Base-by-base conservation (phyloP, 2,329 filamentous ascomycete species). In the Botryotinia globosa region DNA sequence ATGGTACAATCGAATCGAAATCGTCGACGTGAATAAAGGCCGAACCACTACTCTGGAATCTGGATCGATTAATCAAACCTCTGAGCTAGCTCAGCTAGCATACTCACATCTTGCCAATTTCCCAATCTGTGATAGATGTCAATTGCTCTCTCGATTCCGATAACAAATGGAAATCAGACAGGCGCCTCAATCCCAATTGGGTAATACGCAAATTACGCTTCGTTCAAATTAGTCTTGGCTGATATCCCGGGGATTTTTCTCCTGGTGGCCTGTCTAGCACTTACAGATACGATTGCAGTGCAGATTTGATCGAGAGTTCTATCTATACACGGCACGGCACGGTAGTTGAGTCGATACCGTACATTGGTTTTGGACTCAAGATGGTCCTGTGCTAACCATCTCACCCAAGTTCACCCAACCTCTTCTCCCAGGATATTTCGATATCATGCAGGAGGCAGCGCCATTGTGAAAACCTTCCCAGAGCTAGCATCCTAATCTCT, bases 221-320 rank as follows among this genome's bases (percentile, higher is more conserved):
- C 37, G 18, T 22, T 37, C 37, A 56, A n/a, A 68, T 44, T 18
- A 48, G 29, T 45, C 42, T 64, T 65, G 62, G 62, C 62, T 34
- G 20, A 48, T 25, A 32, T 22, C 25, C 64, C 25, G 64, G 64
- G 64, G 45, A 54, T 67, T 29, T 42, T 39, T 56, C 9, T 56
- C 34, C 34, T 67, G 64, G 18, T 5, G n/a, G 9, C 18, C 64
- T 56, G 4, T 20, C 44, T 45, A 45, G 44, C 4, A 22, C 20
- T 8, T 48, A n/a, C 64, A 67, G 48, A 56, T 67, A 56, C 45
- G 25, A 39, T 67, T 67, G 25, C 48, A 54, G 34, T 54, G 51
- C 44, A n/a, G 32, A 51, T 66, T 20, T 20, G 32, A 37, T 51
- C 42, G n/a, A 64, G n/a, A 34, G 25, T 54, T 34, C 44, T 34